phyloP scores from a whole-genome alignment of 257 asterid genomes.

The Ligustrum vulgare region DNA sequence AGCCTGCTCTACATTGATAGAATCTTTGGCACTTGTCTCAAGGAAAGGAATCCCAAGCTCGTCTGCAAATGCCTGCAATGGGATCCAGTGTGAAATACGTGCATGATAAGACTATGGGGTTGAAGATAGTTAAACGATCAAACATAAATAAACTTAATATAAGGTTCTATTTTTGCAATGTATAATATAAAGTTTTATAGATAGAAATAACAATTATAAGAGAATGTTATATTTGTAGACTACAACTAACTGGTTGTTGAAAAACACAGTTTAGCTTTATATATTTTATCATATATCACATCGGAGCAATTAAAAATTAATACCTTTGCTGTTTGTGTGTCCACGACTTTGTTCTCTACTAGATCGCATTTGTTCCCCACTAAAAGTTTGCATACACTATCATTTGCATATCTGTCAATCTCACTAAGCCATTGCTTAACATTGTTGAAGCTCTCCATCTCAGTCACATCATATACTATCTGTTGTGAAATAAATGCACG shows the following conservation, averaged over 20 bases:
- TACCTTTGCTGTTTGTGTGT: constrained; percentile 85
- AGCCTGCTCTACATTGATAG: constrained; percentile 94
- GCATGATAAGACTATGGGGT: background rate
- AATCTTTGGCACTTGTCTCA: constrained; percentile 96
- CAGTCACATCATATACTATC: constrained; percentile 97
- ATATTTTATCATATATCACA: background rate
- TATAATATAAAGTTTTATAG: background rate
- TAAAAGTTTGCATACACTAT: constrained; percentile 92
- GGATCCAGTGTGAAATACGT: background rate
- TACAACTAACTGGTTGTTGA: background rate
- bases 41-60: constrained; percentile 97
- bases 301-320: background rate
- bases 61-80: constrained; percentile 81
- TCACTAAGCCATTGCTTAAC: constrained; percentile 96
- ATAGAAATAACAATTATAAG: background rate
- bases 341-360: constrained; percentile 88
- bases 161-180: background rate
- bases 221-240: background rate
- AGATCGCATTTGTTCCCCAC: constrained; percentile 97
- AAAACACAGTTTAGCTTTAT: background rate
- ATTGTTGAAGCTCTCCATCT: constrained; percentile 97
- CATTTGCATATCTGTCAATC: constrained; percentile 92
- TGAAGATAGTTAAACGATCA: background rate
- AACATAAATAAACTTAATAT: background rate
- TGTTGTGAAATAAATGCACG: constrained; percentile 26